These are phyloP conservation scores for Oryza glaberrima DNA, from an alignment of 176 grass and related monocot genomes.

Conservation along the genomic window DNA sequence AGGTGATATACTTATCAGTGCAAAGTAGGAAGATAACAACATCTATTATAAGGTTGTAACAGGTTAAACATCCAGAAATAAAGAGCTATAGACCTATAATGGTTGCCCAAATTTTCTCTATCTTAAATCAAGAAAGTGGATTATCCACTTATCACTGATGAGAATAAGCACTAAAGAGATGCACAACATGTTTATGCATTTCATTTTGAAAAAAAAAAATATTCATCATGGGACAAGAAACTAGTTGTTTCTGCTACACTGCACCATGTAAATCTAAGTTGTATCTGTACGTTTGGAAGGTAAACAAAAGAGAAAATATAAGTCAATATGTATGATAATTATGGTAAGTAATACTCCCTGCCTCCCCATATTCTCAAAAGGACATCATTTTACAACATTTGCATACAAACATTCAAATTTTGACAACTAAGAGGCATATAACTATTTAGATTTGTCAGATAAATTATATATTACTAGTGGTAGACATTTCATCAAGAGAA, in stretches of 20 bases:
- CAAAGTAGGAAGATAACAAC: not conserved
- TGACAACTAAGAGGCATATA: not conserved
- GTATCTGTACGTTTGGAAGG: not conserved
- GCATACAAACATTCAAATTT: not conserved
- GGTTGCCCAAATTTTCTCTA: not conserved
- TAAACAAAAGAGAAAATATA: slow-evolving; percentile 24
- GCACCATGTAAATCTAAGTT: not conserved
- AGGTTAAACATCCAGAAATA: not conserved
- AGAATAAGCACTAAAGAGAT: slow-evolving; percentile 32
- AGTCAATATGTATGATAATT: no score
- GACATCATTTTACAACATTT: not conserved
- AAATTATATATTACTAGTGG: not conserved
- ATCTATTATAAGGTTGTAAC: slow-evolving; percentile 10
- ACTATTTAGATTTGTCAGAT: not conserved
- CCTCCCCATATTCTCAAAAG: no score
- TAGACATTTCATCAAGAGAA: no score
- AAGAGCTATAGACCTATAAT: not conserved
- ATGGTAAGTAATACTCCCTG: not conserved
- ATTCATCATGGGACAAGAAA: no score
- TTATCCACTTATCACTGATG: not conserved
- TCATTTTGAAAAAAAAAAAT: not conserved
- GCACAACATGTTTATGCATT: not conserved
- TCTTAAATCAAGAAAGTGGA: no score
- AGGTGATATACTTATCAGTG: not conserved
- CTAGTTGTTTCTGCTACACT: slow-evolving; percentile 15